Percentiles rank a stretch among this genome's conserved stretches.
These are phyloP conservation scores for Fusarium pseudonygamai DNA, from an alignment of 2,329 filamentous ascomycete species.

Conservation along the genomic window DNA sequence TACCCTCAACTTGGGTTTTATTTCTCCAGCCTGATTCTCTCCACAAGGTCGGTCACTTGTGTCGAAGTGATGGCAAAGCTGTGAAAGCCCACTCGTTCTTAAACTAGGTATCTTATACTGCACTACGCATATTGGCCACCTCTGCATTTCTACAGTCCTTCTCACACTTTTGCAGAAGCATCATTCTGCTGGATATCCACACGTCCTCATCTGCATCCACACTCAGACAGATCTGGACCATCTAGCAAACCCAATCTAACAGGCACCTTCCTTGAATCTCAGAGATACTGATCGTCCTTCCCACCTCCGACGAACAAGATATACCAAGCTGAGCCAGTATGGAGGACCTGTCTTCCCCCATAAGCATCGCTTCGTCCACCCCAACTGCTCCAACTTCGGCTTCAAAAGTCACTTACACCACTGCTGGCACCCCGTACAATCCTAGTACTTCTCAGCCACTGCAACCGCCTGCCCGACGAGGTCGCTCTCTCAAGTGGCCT, in stretches of 20 bases:
- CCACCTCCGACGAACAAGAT: conserved; percentile 30
- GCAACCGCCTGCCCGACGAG: conserved; percentile 62
- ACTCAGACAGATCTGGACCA: conserved; percentile 10
- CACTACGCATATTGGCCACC: conserved; percentile 6
- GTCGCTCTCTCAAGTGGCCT: conserved; percentile 56
- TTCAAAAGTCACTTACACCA: conserved; percentile 59
- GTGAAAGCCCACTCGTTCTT: conserved; percentile 27
- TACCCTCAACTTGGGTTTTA: neutral
- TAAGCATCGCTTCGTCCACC: conserved; percentile 35
- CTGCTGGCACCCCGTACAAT: conserved; percentile 66
- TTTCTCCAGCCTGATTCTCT: conserved; percentile 1
- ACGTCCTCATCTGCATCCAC: conserved; percentile 6
- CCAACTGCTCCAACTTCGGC: conserved; percentile 36
- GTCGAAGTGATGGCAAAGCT: conserved; percentile 18
- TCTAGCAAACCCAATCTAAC: conserved; percentile 41
- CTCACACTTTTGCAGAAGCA: conserved; percentile 17
- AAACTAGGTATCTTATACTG: conserved; percentile 12
- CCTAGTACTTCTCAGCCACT: conserved; percentile 57
- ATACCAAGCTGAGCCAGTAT: conserved; percentile 41
- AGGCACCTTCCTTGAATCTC: conserved; percentile 44
- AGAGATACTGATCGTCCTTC: conserved; percentile 22
- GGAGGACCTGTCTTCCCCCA: conserved; percentile 44
- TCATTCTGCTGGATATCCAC: neutral
- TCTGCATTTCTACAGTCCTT: neutral
- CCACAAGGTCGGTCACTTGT: neutral